phyloP scores from a whole-genome alignment of 345 rosid genomes.

The Dipteronia sinensis region DNA sequence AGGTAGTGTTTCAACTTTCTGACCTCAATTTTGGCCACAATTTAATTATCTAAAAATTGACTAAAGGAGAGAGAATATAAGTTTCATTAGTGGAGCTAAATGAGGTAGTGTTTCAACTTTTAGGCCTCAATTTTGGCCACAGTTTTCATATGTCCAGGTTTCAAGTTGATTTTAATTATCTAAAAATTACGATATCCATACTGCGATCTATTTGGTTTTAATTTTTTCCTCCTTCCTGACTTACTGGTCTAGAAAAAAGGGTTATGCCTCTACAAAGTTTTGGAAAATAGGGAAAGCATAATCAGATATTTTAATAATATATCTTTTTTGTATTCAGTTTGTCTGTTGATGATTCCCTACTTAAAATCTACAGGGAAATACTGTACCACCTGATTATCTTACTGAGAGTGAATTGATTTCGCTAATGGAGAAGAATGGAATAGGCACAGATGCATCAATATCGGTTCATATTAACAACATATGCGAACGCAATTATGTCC shows the following conservation, averaged over 20 bases:
- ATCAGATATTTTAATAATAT: not conserved
- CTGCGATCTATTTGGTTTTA: not conserved
- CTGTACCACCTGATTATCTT: slow-evolving; percentile 82
- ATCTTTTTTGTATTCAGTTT: not conserved
- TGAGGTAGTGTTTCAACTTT: slow-evolving; percentile 49
- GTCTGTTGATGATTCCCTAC: slow-evolving; percentile 2
- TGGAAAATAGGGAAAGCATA: not conserved
- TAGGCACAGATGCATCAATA: slow-evolving; percentile 98
- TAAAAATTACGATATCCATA: not conserved
- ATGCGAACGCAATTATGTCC: slow-evolving; percentile 94
- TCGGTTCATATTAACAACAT: slow-evolving; percentile 93
- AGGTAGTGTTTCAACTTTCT: slow-evolving; percentile 42
- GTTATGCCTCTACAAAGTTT: not conserved
- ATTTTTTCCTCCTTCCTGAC: not conserved
- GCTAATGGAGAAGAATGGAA: slow-evolving; percentile 92
- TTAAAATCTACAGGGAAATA: slow-evolving; percentile 59
- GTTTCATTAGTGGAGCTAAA: slow-evolving; percentile 71
- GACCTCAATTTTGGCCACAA: not conserved
- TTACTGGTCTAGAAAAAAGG: not conserved
- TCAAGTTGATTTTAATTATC: too few relatives aligned
- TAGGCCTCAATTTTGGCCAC: not conserved
- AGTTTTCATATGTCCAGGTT: too few relatives aligned
- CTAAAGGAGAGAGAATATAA: slow-evolving; percentile 68
- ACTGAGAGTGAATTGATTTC: slow-evolving; percentile 97
- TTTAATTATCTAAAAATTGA: not conserved